Percentiles rank a stretch among this genome's conserved stretches.
These are phyloP conservation scores for Pyricularia sp. DNA, from an alignment of 2,329 filamentous ascomycete genomes.

Conservation along the genomic window DNA sequence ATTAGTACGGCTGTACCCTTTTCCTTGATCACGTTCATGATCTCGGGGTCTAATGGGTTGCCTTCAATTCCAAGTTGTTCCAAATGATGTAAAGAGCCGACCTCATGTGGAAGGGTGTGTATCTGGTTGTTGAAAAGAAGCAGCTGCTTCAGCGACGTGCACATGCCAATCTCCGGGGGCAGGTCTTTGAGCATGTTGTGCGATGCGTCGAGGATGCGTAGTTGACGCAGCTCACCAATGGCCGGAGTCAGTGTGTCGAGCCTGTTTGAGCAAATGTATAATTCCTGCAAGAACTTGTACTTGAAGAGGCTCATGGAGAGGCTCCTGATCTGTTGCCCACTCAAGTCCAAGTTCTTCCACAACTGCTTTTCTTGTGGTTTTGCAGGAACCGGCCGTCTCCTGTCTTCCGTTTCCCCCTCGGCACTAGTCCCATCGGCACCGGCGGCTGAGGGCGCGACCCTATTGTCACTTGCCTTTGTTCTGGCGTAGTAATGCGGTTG, in stretches of 20 bases:
- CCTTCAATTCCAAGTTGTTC: slow-evolving; percentile 87
- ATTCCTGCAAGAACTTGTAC: slow-evolving; percentile 79
- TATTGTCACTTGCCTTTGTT: slow-evolving; percentile 56
- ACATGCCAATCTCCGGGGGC: slow-evolving; percentile 90
- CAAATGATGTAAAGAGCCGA: slow-evolving; percentile 78
- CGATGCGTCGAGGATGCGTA: slow-evolving; percentile 77
- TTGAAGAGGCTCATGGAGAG: slow-evolving; percentile 68
- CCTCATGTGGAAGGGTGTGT: slow-evolving; percentile 65
- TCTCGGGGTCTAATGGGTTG: slow-evolving; percentile 64
- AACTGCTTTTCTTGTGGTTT: slow-evolving; percentile 59
- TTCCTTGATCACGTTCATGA: slow-evolving; percentile 75
- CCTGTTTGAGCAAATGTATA: slow-evolving; percentile 91
- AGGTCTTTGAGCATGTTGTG: slow-evolving; percentile 73
- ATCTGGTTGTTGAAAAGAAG: slow-evolving; percentile 86
- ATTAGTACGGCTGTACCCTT: slow-evolving; percentile 79
- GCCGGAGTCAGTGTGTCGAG: slow-evolving; percentile 64
- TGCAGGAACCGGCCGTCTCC: slow-evolving; percentile 45
- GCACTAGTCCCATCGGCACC: slow-evolving; percentile 12
- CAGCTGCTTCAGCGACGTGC: slow-evolving; percentile 77
- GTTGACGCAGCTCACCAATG: slow-evolving; percentile 69
- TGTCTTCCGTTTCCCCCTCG: slow-evolving; percentile 42
- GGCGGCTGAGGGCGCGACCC: slow-evolving; percentile 21
- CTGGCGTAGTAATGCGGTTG: slow-evolving; percentile 60
- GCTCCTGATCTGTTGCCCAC: slow-evolving; percentile 84
- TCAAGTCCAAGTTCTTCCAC: slow-evolving; percentile 89